Evolutionary conservation across 805 yeast species (phyloP), one percentile per base, ranked within the genome.

Genomic region (Scheffersomyces spartinae): DNA sequence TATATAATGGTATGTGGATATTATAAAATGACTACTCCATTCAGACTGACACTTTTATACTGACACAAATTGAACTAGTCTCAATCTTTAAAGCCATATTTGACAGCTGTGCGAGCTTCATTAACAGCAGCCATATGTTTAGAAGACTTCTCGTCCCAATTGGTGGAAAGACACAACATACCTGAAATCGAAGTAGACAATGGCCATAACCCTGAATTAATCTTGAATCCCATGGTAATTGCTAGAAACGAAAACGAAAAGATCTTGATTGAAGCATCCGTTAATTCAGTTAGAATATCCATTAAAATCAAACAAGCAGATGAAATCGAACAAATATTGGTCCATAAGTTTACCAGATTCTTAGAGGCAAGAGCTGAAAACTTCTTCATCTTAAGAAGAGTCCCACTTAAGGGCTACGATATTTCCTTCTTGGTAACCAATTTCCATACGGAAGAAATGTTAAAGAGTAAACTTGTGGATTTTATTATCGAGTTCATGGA

Each of bases 401-500:
- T 71, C 18, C 96, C 98, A 13, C 75, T 88, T 27, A 68, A 73
- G 36, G 95, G 94, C 24, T 91, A 82, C 50, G 95, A 88, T 47
- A 85, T 91, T 36, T 83, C 95, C 13, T 91, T 91, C 49, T 64
- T 91, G 46, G 72, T 91, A 40, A 88, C 97, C 22, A 91, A 88
- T 55, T 76, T 75, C 56, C 98, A 91, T 55, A 85, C 95, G 7
- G 95, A 88, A 52, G 78, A 79, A 38, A 84, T 91, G 95, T 70
- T 86, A 58, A 88, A 91, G 59, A 86, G 79, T 43, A 91, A 91
- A 56, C 68, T 91, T 42, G 94, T 91, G 22, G 98, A 91, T 53
- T 91, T 91, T 52, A 86, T 91, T 40, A 84, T 91, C 40, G 97
- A 91, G 59, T 91, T 91, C 52, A 86, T 91, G 97, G 97, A 91